These are phyloP conservation scores for Leccinellum rugosiceps DNA, from an alignment of 768 basidiomycete species.

Conservation along the genomic window DNA sequence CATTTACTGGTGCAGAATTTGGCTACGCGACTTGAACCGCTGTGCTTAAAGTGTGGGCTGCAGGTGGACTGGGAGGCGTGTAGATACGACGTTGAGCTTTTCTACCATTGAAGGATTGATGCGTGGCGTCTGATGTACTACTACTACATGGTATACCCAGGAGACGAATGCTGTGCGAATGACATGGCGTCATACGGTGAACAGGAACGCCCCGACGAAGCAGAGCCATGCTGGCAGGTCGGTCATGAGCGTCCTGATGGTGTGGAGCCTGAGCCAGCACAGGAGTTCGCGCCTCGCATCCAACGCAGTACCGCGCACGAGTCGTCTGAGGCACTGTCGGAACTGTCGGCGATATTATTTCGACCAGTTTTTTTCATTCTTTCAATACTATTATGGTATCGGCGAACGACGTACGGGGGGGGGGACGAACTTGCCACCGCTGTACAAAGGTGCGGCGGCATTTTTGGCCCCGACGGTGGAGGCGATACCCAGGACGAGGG, in stretches of 20 bases:
- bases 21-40: slow-evolving; percentile 16
- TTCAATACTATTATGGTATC: not conserved
- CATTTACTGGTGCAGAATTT: slow-evolving; percentile 14
- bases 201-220: slow-evolving; percentile 2
- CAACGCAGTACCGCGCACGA: not conserved
- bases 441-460: not conserved
- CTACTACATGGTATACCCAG: not conserved
- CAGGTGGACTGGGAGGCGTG: slow-evolving; percentile 22
- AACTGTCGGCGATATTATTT: not conserved
- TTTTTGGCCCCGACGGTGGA: not conserved
- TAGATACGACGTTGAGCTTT: slow-evolving; percentile 20
- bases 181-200: not conserved
- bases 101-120: slow-evolving; percentile 6
- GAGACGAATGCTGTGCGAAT: not conserved
- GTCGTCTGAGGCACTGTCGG: not conserved
- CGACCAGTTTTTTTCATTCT: not conserved
- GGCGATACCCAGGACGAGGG: not conserved
- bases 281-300: not conserved
- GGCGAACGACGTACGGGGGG: not conserved
- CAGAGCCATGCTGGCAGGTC: slow-evolving; percentile 3
- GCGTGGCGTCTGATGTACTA: not conserved
- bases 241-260: slow-evolving; percentile 1
- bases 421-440: not conserved
- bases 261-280: not conserved
- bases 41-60: slow-evolving; percentile 15